Evolutionary conservation across 345 rosid species (phyloP).

Genomic region (Eucalyptus viminalis): DNA sequence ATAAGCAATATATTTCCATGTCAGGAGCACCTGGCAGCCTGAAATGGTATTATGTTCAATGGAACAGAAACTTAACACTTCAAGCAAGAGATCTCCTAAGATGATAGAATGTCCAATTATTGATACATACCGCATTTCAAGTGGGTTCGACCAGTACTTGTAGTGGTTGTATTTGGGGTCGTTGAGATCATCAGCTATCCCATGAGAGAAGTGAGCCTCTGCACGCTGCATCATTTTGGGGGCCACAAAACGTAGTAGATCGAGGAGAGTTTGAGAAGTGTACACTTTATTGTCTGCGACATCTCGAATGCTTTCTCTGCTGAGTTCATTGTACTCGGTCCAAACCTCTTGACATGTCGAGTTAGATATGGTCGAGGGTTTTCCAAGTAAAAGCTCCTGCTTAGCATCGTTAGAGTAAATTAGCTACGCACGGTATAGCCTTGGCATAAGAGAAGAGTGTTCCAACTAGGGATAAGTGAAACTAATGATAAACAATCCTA

Average conservation of each 20-base stretch:
- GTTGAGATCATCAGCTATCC: constrained; percentile 52
- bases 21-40: constrained; percentile 66
- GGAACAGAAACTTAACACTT: not conserved
- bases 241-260: constrained; percentile 48
- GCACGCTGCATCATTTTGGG: constrained; percentile 59
- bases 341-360: constrained; percentile 29
- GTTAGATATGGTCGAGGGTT: not conserved
- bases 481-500: not conserved
- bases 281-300: constrained; percentile 44
- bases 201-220: constrained; percentile 68
- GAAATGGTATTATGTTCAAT: not conserved
- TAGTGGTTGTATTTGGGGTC: constrained; percentile 50
- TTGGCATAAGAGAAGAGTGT: not conserved
- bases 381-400: constrained; percentile 12
- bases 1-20: constrained; percentile 57
- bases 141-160: constrained; percentile 78
- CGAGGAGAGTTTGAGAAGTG: constrained; percentile 27
- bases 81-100: not conserved
- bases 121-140: constrained; percentile 38
- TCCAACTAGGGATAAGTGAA: not conserved
- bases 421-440: not conserved
- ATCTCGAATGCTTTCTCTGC: constrained; percentile 24
- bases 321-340: constrained; percentile 60
- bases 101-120: not conserved
- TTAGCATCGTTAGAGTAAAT: not conserved